Base-by-base conservation (phyloP, 805 yeast genomes). In the Kodamaea neixiangensis region DNA sequence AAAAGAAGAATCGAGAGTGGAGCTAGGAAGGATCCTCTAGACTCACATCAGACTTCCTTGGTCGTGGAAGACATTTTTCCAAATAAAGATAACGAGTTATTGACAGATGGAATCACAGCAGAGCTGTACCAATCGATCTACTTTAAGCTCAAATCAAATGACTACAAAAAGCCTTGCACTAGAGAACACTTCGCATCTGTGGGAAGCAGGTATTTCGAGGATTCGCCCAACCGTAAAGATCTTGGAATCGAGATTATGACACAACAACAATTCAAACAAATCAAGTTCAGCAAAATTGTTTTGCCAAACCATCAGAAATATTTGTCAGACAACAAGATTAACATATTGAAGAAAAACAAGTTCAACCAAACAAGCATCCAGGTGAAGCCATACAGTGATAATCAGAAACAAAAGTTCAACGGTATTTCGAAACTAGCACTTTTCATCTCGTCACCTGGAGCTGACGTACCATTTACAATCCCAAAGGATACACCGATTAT, bases 391-490 rank as follows among this genome's bases (percentile, higher is more conserved):
- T 79, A 82, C 50, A 69, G 85, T 1, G 94, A 86, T 44, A 74
- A 76, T 25, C 78, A 76, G 40, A 81, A 78, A 54, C 75, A 80
- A 65, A 71, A 83, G 72, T 85, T 80, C 58, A 77, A 77, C 25
- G 97, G 97, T 0, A 79, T 89, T 39, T 77, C 89, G 1, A 84
- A 81, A 54, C 64, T 86, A 47, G 91, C 93, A 0, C 69, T 91
- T 6, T 86, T 79, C 53, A 59, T 74, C 7, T 60, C 68, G 41
- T 18, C 58, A 29, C 49, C 54, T 37, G 54, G 60, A 35, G 21
- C 25, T 17, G 52, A 56, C 25, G 46, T 20, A 9, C 46, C 51
- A 9, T 43, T 54, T 17, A 54, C 48, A 10, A 66, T 86, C 15
- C 74, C 78, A 0, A 67, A 71, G 39, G 80, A 78, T 15, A 76